Evolutionary conservation across 2,329 filamentous ascomycete species (phyloP).

Genomic region (Paecilomyces formosus): DNA sequence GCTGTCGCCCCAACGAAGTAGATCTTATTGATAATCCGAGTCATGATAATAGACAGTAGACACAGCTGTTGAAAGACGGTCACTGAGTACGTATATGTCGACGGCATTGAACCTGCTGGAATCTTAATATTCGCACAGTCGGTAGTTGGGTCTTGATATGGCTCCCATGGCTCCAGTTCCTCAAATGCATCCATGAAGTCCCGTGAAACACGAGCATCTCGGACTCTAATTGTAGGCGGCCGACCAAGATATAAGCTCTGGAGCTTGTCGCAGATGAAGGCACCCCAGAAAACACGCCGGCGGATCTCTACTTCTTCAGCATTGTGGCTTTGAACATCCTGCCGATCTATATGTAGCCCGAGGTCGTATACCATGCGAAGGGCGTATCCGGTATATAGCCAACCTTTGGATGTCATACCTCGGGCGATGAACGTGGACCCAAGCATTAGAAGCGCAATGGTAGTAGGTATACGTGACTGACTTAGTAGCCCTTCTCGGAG

Average conservation of each 20-base stretch:
- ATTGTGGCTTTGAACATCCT: slow-evolving; percentile 11
- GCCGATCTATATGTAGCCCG: slow-evolving; percentile 30
- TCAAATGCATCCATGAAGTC: slow-evolving; percentile 23
- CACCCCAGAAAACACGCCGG: slow-evolving; percentile 24
- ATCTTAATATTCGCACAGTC: too few relatives aligned
- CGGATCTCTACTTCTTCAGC: slow-evolving; percentile 19
- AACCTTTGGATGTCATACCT: slow-evolving; percentile 22
- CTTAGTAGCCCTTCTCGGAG: slow-evolving; percentile 25
- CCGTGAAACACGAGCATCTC: slow-evolving; percentile 19
- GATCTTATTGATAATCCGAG: too few relatives aligned
- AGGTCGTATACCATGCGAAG: slow-evolving; percentile 36
- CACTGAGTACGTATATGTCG: too few relatives aligned
- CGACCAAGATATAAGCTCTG: slow-evolving; percentile 50
- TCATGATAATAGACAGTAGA: too few relatives aligned
- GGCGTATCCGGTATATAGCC: slow-evolving; percentile 35
- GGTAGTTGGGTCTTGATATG: slow-evolving; percentile 15
- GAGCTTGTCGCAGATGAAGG: slow-evolving; percentile 41
- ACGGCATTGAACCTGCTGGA: too few relatives aligned
- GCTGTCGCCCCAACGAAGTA: too few relatives aligned
- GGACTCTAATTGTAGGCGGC: slow-evolving; percentile 31
- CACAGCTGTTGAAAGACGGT: too few relatives aligned
- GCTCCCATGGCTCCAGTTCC: slow-evolving; percentile 19
- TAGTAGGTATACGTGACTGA: slow-evolving; percentile 30
- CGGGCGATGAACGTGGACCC: slow-evolving; percentile 18
- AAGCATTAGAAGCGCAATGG: slow-evolving; percentile 25